A percentile compares a stretch with the other conserved stretches of the same genome.
Conservation (phyloP, 2,329 filamentous ascomycete species). For the Cadophora sp. region DNA sequence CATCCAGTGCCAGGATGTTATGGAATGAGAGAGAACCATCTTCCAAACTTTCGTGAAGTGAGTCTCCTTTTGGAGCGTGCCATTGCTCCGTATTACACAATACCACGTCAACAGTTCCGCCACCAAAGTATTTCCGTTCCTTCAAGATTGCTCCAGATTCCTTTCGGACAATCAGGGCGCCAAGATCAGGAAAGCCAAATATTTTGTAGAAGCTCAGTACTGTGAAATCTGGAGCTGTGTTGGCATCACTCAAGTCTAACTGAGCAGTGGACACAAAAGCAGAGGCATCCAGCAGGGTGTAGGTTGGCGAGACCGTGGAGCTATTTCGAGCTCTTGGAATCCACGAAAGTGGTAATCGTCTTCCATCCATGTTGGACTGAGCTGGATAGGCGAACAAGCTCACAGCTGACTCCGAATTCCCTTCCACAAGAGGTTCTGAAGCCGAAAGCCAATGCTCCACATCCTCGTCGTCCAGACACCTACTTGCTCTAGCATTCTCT, state of each 20-base stretch:
- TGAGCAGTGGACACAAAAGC: slow-evolving; percentile 79
- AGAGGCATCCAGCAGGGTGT: slow-evolving; percentile 84
- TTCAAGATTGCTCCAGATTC: slow-evolving; percentile 68
- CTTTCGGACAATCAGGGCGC: slow-evolving; percentile 82
- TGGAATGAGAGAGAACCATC: slow-evolving; percentile 93
- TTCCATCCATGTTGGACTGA: slow-evolving; percentile 92
- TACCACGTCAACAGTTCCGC: slow-evolving; percentile 93
- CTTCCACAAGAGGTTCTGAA: slow-evolving; percentile 43
- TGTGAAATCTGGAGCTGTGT: slow-evolving; percentile 78
- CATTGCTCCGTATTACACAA: slow-evolving; percentile 78
- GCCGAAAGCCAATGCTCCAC: slow-evolving; percentile 70
- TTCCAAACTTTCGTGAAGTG: slow-evolving; percentile 82
- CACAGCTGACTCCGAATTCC: slow-evolving; percentile 32
- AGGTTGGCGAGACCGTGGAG: slow-evolving; percentile 47
- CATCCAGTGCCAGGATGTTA: slow-evolving; percentile 82
- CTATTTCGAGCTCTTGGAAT: slow-evolving; percentile 50
- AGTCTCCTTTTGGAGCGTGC: slow-evolving; percentile 77
- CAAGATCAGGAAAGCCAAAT: slow-evolving; percentile 95
- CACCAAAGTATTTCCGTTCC: slow-evolving; percentile 83
- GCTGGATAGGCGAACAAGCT: slow-evolving; percentile 82
- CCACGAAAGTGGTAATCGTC: slow-evolving; percentile 77
- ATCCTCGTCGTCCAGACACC: slow-evolving; percentile 70
- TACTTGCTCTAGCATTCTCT: slow-evolving; percentile 69
- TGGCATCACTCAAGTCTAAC: slow-evolving; percentile 70
- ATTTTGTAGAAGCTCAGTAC: slow-evolving; percentile 95